Conservation (phyloP, 2,329 filamentous ascomycete genomes). For the Scedosporium minutisporum region DNA sequence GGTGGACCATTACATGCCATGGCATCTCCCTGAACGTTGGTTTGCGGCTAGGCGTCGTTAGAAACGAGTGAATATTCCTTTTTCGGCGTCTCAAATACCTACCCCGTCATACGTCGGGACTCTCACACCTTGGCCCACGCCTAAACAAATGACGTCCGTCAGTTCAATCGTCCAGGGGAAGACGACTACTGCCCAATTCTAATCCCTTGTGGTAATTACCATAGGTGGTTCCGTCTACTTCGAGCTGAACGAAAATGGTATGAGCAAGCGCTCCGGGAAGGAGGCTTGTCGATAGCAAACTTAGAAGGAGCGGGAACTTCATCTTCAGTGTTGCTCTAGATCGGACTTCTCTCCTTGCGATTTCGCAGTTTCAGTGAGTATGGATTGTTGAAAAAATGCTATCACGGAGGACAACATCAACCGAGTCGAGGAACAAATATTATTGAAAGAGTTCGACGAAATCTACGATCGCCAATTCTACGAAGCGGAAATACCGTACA, state of each 20-base stretch:
- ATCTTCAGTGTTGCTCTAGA: background rate
- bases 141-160: slow-evolving; percentile 7
- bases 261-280: slow-evolving; percentile 19
- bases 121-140: slow-evolving; percentile 30
- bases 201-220: background rate
- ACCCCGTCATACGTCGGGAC: slow-evolving; percentile 35
- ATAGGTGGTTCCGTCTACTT: slow-evolving; percentile 27
- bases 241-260: slow-evolving; percentile 21
- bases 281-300: slow-evolving; percentile 8
- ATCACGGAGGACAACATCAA: too few species aligned
- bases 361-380: background rate
- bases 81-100: slow-evolving; percentile 7
- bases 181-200: background rate
- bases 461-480: background rate
- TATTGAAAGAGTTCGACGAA: background rate
- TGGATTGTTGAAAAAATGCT: background rate
- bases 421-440: too few species aligned
- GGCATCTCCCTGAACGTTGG: slow-evolving; percentile 39
- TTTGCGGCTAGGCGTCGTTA: slow-evolving; percentile 9
- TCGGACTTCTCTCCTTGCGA: background rate
- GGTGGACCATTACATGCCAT: slow-evolving; percentile 47
- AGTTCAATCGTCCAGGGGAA: background rate
- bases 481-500: background rate
- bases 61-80: background rate
- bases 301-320: slow-evolving; percentile 25